Conservation (phyloP, 495 filamentous ascomycete genomes). For the Glonium stellatum region DNA sequence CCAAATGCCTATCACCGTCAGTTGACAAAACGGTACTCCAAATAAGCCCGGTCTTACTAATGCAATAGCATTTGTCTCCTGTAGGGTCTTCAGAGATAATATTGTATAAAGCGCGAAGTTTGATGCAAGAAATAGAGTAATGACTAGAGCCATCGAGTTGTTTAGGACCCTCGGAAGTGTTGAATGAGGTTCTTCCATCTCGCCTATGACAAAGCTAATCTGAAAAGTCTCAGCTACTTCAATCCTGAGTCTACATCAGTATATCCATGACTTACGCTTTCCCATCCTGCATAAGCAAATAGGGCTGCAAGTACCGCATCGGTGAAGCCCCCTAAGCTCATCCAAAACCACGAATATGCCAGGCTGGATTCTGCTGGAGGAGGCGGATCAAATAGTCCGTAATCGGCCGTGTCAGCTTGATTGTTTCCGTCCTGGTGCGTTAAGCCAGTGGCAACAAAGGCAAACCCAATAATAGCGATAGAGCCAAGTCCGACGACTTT, state of each 20-base stretch:
- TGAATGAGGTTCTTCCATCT: slow-evolving; percentile 30
- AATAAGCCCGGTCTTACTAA: neutral
- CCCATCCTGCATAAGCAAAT: slow-evolving; percentile 33
- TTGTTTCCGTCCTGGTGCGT: slow-evolving; percentile 12
- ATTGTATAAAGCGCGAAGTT: slow-evolving; percentile 23
- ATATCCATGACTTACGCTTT: slow-evolving; percentile 25
- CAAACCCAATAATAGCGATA: slow-evolving; percentile 13
- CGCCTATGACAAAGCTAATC: slow-evolving; percentile 35
- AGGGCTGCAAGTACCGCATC: slow-evolving; percentile 23
- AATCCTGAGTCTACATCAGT: slow-evolving; percentile 1
- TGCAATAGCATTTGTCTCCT: slow-evolving; percentile 17
- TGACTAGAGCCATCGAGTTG: slow-evolving; percentile 31
- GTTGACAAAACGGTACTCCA: neutral
- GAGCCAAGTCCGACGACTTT: slow-evolving; percentile 17
- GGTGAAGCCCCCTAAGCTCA: slow-evolving; percentile 13
- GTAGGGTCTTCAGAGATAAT: slow-evolving; percentile 20
- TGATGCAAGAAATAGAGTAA: slow-evolving; percentile 28
- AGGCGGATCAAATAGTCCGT: too few relatives aligned
- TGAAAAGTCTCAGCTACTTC: slow-evolving; percentile 6
- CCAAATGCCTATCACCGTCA: neutral
- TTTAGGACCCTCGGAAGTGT: slow-evolving; percentile 32
- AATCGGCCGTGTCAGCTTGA: too few relatives aligned
- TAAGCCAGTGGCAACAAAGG: slow-evolving; percentile 8
- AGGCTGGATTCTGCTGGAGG: slow-evolving; percentile 3
- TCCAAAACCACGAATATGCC: slow-evolving; percentile 16